Percentiles rank a stretch among this genome's conserved stretches.
These are phyloP conservation scores for Carex parvula DNA, from an alignment of 176 grass and related monocot species.

Conservation along the genomic window DNA sequence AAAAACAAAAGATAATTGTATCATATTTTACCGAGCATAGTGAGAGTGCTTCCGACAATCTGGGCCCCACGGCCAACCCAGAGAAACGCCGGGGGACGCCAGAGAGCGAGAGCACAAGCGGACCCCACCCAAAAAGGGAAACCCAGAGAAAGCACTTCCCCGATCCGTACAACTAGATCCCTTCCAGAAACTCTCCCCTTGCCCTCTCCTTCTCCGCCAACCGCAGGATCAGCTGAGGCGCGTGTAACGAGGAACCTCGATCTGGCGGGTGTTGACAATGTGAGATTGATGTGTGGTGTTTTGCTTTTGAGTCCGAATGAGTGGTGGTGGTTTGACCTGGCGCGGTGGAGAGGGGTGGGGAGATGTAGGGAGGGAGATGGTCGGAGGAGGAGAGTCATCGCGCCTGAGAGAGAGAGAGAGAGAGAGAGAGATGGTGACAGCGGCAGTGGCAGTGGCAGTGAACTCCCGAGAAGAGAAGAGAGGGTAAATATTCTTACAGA, in stretches of 20 bases:
- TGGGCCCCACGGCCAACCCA: conserved; percentile 55
- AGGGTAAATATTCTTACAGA: too few relatives aligned
- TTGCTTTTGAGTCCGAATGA: not conserved
- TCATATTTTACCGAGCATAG: conserved; percentile 58
- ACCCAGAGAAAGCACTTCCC: conserved; percentile 59
- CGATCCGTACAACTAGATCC: conserved; percentile 34
- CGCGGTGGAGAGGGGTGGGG: not conserved
- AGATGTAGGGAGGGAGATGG: not conserved
- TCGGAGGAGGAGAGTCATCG: conserved; percentile 37
- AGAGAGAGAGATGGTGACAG: not conserved
- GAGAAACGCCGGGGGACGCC: conserved; percentile 57
- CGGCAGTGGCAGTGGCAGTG: too few relatives aligned
- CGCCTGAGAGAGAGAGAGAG: not conserved
- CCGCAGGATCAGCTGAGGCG: conserved; percentile 11
- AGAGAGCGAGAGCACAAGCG: conserved; percentile 53
- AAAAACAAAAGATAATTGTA: not conserved
- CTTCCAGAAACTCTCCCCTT: not conserved
- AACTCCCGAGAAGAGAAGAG: too few relatives aligned
- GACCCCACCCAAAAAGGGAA: conserved; percentile 84
- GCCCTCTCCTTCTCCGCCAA: not conserved
- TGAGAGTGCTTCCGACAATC: conserved; percentile 60
- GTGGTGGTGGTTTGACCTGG: not conserved
- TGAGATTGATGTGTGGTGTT: not conserved
- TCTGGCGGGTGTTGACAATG: not conserved
- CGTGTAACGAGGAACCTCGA: not conserved